These are phyloP conservation scores for Albugo candida DNA, from an alignment of 352 stramenopile species.

Conservation along the genomic window DNA sequence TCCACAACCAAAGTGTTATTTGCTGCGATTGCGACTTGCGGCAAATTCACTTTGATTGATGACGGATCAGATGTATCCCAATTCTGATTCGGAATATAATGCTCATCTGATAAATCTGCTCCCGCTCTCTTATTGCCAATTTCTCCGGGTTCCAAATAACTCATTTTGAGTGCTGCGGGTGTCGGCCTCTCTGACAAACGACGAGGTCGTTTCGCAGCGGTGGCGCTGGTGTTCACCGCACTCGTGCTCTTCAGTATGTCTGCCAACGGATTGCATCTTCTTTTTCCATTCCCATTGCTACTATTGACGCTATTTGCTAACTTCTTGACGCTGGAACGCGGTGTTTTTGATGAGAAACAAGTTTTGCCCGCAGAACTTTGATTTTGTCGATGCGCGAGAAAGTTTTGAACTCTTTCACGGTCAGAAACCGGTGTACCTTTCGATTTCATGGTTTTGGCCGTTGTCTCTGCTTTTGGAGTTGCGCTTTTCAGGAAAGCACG, in stretches of 20 bases:
- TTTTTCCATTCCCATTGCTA: constrained; percentile 4
- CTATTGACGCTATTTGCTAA: too few relatives aligned
- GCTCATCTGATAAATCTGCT: constrained; percentile 36
- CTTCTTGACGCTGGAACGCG: too few relatives aligned
- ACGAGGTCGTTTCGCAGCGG: constrained; percentile 30
- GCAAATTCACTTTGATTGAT: constrained; percentile 40
- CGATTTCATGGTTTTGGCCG: too few relatives aligned
- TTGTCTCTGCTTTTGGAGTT: too few relatives aligned
- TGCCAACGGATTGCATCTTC: constrained; percentile 52
- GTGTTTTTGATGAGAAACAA: too few relatives aligned
- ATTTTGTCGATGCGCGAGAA: too few relatives aligned
- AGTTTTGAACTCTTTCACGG: too few relatives aligned
- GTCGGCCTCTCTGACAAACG: constrained; percentile 33
- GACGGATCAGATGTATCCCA: constrained; percentile 37
- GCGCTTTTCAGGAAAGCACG: too few relatives aligned
- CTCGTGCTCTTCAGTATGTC: constrained; percentile 58
- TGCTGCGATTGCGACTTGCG: constrained; percentile 53
- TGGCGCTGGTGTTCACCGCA: constrained; percentile 20
- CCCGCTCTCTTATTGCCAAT: constrained; percentile 46
- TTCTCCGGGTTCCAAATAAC: constrained; percentile 18
- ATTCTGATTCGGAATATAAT: constrained; percentile 52
- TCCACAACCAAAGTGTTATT: constrained; percentile 77
- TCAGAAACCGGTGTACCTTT: too few relatives aligned
- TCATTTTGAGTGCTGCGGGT: not conserved
- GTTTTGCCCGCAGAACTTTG: too few relatives aligned